A percentile compares a stretch with the other conserved stretches of the same genome.
phyloP scores from a whole-genome alignment of 2,329 filamentous ascomycete species.

The Lasiodiplodia gonubiensis region DNA sequence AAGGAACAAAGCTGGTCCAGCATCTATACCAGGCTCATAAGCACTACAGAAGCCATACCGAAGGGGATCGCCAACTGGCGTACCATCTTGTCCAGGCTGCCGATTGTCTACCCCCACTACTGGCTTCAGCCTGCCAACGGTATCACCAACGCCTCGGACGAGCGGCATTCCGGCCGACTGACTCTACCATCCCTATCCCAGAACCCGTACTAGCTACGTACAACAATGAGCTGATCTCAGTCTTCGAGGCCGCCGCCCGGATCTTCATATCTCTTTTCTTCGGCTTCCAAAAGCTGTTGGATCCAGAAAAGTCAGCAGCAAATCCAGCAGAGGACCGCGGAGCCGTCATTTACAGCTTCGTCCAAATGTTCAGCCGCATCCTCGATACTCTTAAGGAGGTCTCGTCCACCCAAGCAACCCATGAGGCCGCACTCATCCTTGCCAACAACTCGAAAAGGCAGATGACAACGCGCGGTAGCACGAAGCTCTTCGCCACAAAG shows the following conservation, averaged over 20 bases:
- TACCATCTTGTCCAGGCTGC: conserved; percentile 36
- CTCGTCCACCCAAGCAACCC: conserved; percentile 31
- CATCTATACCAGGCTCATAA: conserved; percentile 40
- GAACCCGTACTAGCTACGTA: neutral
- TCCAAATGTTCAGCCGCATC: conserved; percentile 46
- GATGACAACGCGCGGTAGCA: conserved; percentile 19
- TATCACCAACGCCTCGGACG: conserved; percentile 13
- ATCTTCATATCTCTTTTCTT: conserved; percentile 42
- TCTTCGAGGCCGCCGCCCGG: conserved; percentile 38
- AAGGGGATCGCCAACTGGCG: conserved; percentile 34
- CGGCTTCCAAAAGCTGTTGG: conserved; percentile 36
- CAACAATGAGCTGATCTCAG: conserved; percentile 5
- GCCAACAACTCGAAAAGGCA: neutral
- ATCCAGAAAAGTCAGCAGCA: conserved; percentile 18
- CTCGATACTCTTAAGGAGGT: conserved; percentile 41
- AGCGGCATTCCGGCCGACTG: neutral
- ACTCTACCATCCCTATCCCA: neutral
- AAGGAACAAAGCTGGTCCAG: conserved; percentile 28
- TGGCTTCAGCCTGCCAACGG: conserved; percentile 34
- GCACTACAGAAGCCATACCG: conserved; percentile 34
- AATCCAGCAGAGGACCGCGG: conserved; percentile 32
- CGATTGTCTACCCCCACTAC: conserved; percentile 36
- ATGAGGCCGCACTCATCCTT: neutral
- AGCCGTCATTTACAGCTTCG: conserved; percentile 40
- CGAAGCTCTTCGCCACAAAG: neutral